phyloP scores from a whole-genome alignment of 257 asterid genomes.

The Solanum appendiculatum region DNA sequence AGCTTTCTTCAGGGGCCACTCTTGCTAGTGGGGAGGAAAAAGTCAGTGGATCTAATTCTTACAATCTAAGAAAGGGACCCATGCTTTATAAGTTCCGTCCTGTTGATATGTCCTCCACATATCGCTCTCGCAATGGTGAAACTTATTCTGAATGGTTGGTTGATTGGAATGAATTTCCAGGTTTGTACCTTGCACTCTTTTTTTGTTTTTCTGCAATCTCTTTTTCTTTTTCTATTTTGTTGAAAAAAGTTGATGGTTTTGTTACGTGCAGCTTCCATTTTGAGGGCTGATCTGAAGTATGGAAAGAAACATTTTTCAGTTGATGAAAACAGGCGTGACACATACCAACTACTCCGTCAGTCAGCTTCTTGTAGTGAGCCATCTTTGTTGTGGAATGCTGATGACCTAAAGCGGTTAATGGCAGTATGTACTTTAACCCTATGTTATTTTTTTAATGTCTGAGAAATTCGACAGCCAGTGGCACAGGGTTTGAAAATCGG shows the following conservation, averaged over 20 bases:
- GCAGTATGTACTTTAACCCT: slow-evolving; percentile 34
- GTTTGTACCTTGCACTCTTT: slow-evolving; percentile 19
- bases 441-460: neutral
- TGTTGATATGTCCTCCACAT: slow-evolving; percentile 35
- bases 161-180: slow-evolving; percentile 98
- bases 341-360: slow-evolving; percentile 50
- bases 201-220: neutral
- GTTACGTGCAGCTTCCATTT: slow-evolving; percentile 55
- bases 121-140: slow-evolving; percentile 60
- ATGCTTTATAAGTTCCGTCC: slow-evolving; percentile 30
- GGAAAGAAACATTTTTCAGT: slow-evolving; percentile 65
- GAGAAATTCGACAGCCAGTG: neutral
- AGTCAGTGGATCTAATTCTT: slow-evolving; percentile 51
- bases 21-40: slow-evolving; percentile 53
- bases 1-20: slow-evolving; percentile 47
- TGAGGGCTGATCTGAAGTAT: slow-evolving; percentile 88
- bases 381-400: slow-evolving; percentile 18
- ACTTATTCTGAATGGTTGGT: slow-evolving; percentile 50
- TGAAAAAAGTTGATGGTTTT: neutral
- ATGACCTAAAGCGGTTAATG: slow-evolving; percentile 46
- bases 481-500: neutral
- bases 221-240: neutral
- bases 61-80: slow-evolving; percentile 66
- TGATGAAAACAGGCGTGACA: slow-evolving; percentile 80
- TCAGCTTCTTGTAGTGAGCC: slow-evolving; percentile 29